phyloP scores from a whole-genome alignment of 2,329 filamentous ascomycete genomes.

The Cryphonectria radicalis region DNA sequence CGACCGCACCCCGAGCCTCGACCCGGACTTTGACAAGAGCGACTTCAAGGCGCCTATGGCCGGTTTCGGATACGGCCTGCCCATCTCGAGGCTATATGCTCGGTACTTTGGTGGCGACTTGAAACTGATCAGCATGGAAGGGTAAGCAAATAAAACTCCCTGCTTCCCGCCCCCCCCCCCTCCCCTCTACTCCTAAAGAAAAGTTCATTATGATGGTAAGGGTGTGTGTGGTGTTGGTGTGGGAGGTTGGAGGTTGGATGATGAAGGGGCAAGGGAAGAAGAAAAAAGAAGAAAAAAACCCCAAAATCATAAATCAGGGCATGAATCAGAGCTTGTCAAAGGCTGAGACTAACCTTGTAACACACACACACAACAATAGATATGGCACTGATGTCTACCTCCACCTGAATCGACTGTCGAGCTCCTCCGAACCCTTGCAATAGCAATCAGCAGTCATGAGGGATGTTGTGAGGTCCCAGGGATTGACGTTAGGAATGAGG shows the following conservation, averaged over 20 bases:
- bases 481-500: conserved; percentile 63
- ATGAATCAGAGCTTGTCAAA: not conserved
- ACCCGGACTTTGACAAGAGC: conserved; percentile 97
- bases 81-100: conserved; percentile 91
- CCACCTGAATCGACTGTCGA: conserved; percentile 93
- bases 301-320: not conserved
- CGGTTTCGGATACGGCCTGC: conserved; percentile 96
- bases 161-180: not conserved
- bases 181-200: too few relatives aligned
- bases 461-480: conserved; percentile 64
- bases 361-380: conserved; percentile 39
- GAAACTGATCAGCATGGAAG: conserved; percentile 99
- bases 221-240: not conserved
- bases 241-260: not conserved
- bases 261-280: too few relatives aligned
- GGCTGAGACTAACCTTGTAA: conserved; percentile 30
- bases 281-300: too few relatives aligned
- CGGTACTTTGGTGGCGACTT: conserved; percentile 97
- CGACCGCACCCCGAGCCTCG: conserved; percentile 89
- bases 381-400: conserved; percentile 99
- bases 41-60: conserved; percentile 99
- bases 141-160: conserved; percentile 61
- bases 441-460: conserved; percentile 92
- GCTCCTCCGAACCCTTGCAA: conserved; percentile 94
- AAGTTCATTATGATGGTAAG: not conserved